These are phyloP conservation scores for Brasenia schreberi DNA, from an alignment of 164 flowering plant species.

Conservation along the genomic window DNA sequence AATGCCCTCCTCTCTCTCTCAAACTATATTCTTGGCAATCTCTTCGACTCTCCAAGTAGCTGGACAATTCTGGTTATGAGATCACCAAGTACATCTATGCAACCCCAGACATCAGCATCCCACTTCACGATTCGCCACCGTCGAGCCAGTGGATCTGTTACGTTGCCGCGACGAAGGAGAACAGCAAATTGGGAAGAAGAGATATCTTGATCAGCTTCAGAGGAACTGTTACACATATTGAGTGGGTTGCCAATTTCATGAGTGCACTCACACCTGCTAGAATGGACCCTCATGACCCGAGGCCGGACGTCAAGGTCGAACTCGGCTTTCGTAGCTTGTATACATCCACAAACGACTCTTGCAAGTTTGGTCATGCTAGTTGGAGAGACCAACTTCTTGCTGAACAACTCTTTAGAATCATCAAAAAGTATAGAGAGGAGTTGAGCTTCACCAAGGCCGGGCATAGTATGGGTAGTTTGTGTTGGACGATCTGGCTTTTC, in stretches of 20 bases:
- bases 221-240: conserved; percentile 53
- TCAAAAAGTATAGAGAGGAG: conserved; percentile 22
- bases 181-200: conserved; percentile 38
- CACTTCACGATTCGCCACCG: conserved; percentile 17
- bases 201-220: conserved; percentile 46
- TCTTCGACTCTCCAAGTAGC: too few species aligned
- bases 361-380: conserved; percentile 10
- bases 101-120: conserved; percentile 35
- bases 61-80: conserved; percentile 36
- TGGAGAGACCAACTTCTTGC: conserved; percentile 17
- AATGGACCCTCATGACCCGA: conserved; percentile 27
- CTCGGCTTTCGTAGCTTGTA: conserved; percentile 16
- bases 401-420: conserved; percentile 8
- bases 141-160: conserved; percentile 66
- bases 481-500: too few species aligned
- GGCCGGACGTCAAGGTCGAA: conserved; percentile 45
- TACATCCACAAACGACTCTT: conserved; percentile 7
- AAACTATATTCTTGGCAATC: too few species aligned
- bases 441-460: conserved; percentile 62
- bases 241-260: conserved; percentile 65
- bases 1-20: too few species aligned
- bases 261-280: conserved; percentile 43
- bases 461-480: conserved; percentile 76
- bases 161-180: conserved; percentile 43
- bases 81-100: conserved; percentile 66